Evolutionary conservation across 305 asterid species (phyloP), one percentile per base, ranked within the genome.

Genomic region (Rubia balearica): DNA sequence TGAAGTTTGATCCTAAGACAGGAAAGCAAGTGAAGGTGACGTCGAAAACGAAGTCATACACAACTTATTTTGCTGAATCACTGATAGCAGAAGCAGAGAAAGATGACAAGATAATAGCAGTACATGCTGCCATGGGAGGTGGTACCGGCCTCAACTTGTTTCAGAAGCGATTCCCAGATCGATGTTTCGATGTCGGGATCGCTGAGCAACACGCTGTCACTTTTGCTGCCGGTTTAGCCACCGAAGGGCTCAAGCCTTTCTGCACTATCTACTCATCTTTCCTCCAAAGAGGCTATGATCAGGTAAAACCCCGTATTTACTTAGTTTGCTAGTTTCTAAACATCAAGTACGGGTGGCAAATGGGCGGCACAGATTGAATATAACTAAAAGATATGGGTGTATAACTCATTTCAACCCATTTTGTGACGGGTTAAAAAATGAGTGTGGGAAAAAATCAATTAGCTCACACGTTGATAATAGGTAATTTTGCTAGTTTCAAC

Each of bases 61-160:
- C 96, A 0, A 84, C 80, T 42, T 89, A 87, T 76, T 89, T 89
- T 62, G 96, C 90, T 0, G 87, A 84, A 67, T 74, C 90, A 6
- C 68, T 89, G n/a, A 75, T 84, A 10, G 83, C 85, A 0, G 92
- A 89, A 76, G 92, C 96, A 0, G 86, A 84, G 79, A 53, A 45
- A 10, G 96, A 89, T 71, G 79, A 82, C 6, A 78, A 78, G 62
- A 74, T 89, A 6, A 84, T 89, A 8, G 96, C 90, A 0, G 81
- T 89, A 30, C 96, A 86, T 71, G 96, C 92, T 0, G 96, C 96
- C 1, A 89, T 86, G 96, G 96, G 92, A 43, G 96, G 92, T 1
- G 96, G 96, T 8, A 86, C 92, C 1, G 96, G 90, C 0, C 87
- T 89, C 21, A 89, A 89, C 74, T 22, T 73, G 11, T 89, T 86